Evolutionary conservation across 2,329 filamentous ascomycete genomes (phyloP).

Genomic region (Beauveria scarabaeidicola): DNA sequence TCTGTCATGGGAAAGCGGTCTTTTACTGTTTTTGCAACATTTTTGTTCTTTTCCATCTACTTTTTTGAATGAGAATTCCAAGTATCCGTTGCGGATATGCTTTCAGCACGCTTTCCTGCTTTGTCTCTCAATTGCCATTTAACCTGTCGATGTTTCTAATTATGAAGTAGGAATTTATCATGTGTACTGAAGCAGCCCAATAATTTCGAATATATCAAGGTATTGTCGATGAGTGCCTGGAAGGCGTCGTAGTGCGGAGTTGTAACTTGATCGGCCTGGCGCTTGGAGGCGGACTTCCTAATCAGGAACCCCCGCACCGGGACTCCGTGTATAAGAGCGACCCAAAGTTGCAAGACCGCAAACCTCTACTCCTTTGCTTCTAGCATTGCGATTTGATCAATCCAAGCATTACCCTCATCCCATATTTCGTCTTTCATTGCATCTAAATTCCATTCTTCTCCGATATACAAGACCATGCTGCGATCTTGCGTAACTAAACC

Average conservation of each 20-base stretch:
- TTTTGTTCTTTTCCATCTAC: background rate
- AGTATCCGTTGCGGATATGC: background rate
- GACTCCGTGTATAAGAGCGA: slow-evolving; percentile 13
- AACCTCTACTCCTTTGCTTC: no score
- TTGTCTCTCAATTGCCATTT: background rate
- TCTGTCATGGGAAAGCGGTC: background rate
- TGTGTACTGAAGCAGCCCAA: no score
- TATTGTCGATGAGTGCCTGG: background rate
- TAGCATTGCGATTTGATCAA: background rate
- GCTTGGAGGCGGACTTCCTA: slow-evolving; percentile 21
- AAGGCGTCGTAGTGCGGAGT: background rate
- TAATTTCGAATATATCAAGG: no score
- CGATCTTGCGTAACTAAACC: slow-evolving; percentile 4
- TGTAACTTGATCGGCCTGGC: background rate
- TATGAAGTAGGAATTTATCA: no score
- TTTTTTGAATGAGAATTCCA: background rate
- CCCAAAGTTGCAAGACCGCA: background rate
- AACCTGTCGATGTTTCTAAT: no score
- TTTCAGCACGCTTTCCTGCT: background rate
- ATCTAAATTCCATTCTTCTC: background rate
- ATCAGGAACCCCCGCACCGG: slow-evolving; percentile 20
- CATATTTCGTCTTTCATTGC: background rate
- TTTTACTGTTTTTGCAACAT: background rate
- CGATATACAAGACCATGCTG: background rate
- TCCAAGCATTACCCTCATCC: background rate